A percentile compares a stretch with the other conserved stretches of the same genome.
Conservation (phyloP, 2,329 filamentous ascomycete genomes). For the Talaromyces sp. region DNA sequence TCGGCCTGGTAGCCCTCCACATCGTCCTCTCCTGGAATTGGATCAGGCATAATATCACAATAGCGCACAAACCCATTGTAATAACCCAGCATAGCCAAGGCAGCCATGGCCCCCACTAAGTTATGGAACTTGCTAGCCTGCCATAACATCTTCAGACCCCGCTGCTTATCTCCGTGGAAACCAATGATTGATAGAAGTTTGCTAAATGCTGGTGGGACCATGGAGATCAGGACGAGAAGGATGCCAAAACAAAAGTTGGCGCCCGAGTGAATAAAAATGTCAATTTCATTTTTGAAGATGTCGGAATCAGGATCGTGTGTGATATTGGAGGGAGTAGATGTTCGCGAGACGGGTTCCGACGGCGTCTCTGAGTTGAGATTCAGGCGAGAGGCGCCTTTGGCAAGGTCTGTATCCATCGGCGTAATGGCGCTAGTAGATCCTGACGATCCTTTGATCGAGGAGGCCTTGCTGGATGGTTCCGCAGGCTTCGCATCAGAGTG, state of each 20-base stretch:
- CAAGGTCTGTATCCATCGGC: constrained; percentile 21
- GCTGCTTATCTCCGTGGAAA: constrained; percentile 83
- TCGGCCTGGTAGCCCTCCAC: constrained; percentile 72
- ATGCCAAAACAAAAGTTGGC: constrained; percentile 88
- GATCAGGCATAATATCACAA: constrained; percentile 78
- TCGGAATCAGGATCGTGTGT: constrained; percentile 61
- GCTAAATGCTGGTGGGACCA: constrained; percentile 90
- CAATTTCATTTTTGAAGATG: constrained; percentile 72
- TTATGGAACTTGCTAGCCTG: constrained; percentile 82
- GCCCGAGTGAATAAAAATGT: constrained; percentile 87
- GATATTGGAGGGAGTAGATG: constrained; percentile 33
- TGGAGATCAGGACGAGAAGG: constrained; percentile 81
- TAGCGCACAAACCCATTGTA: constrained; percentile 86
- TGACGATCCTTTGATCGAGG: constrained; percentile 20
- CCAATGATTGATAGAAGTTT: constrained; percentile 84
- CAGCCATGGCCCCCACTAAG: constrained; percentile 89
- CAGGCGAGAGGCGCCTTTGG: constrained; percentile 27
- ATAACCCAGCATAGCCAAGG: constrained; percentile 77
- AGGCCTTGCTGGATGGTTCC: constrained; percentile 15
- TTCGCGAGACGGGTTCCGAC: constrained; percentile 24
- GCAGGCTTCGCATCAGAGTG: constrained; percentile 9
- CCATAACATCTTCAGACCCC: constrained; percentile 86
- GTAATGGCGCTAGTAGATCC: constrained; percentile 13
- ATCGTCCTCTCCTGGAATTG: constrained; percentile 50
- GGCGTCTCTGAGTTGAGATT: constrained; percentile 20